Base-by-base conservation (phyloP, 2,329 filamentous ascomycete genomes). In the Phymatotrichopsis omnivora region DNA sequence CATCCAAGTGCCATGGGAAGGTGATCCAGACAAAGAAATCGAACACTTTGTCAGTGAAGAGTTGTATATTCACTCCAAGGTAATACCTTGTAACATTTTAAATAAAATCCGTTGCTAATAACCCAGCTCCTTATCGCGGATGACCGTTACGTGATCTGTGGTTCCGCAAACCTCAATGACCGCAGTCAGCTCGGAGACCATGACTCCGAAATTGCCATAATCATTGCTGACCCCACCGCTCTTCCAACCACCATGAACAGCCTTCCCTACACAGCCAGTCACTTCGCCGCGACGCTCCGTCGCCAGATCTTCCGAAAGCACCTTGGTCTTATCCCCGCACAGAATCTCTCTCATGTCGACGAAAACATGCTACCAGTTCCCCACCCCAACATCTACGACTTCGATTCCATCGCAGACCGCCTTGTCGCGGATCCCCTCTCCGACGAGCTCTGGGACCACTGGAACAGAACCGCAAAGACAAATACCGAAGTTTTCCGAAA, bases 271-370 rank as follows among this genome's bases (percentile, higher is more conserved):
- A 72, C 70, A 24, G 89, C 84, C 6, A 79, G 78, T 7, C 73
- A 74, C 45, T 87, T 89, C 60, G 86, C 86, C 1, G 69, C 84
- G 4, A 84, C 80, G 1, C 78, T 95, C 8, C 82, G 89, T 17
- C 76, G 87, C 27, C 78, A 86, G 61, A 75, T 95, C 52, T 94
- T 85, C 76, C 78, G 87, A 56, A 93, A 95, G 67, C 89, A 95
- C 61, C 74, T 95, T 2, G 89, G 89, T 32, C 72, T 94, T 7
- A 70, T 94, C 7, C 79, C 80, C 0, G 71, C 84, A 7, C 85
- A 94, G 62, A 68, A 70, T 25, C 66, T 76, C 33, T 76, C 80
- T 80, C 49, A 67, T 3, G 71, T 79, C 4, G 74, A 82, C 57
- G 70, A 73, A 43, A 94, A 94, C 65, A 87, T 85, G 57, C 76